Percentiles rank a stretch among this genome's conserved stretches.
phyloP scores from a whole-genome alignment of 2,329 filamentous ascomycete genomes.

The Hypocreales sp. region DNA sequence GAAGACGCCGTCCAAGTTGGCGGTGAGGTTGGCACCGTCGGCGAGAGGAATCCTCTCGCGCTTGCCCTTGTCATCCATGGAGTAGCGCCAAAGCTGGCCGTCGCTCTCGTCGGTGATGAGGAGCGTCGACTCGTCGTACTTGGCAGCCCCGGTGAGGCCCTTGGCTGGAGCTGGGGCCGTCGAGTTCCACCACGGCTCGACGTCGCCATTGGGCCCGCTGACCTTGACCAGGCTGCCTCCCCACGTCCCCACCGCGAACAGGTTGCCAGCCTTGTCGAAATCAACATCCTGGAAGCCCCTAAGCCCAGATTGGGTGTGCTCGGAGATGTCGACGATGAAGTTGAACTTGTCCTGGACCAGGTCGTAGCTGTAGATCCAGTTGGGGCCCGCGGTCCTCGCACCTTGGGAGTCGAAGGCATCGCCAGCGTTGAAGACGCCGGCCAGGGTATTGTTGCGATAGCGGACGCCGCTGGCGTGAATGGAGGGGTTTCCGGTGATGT shows the following conservation, averaged over 20 bases:
- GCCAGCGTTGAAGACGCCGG: too few species aligned
- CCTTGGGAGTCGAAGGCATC: too few species aligned
- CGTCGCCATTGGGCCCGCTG: neutral
- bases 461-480: too few species aligned
- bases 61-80: neutral
- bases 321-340: too few species aligned
- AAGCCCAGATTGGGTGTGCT: too few species aligned
- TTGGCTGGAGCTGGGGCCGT: neutral
- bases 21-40: neutral
- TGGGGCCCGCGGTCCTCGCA: too few species aligned
- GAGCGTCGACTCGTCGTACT: neutral
- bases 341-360: too few species aligned
- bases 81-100: neutral
- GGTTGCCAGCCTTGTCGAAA: conserved; percentile 1
- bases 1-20: neutral
- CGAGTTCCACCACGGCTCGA: neutral
- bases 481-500: too few species aligned
- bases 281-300: too few species aligned
- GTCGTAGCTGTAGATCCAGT: too few species aligned
- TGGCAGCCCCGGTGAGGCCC: neutral
- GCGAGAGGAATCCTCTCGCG: neutral
- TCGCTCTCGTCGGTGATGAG: neutral
- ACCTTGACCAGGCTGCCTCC: neutral
- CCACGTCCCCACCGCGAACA: neutral
- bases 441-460: too few species aligned